Base-by-base conservation (phyloP, 2,329 filamentous ascomycete species). In the Xylariaceae sp. region DNA sequence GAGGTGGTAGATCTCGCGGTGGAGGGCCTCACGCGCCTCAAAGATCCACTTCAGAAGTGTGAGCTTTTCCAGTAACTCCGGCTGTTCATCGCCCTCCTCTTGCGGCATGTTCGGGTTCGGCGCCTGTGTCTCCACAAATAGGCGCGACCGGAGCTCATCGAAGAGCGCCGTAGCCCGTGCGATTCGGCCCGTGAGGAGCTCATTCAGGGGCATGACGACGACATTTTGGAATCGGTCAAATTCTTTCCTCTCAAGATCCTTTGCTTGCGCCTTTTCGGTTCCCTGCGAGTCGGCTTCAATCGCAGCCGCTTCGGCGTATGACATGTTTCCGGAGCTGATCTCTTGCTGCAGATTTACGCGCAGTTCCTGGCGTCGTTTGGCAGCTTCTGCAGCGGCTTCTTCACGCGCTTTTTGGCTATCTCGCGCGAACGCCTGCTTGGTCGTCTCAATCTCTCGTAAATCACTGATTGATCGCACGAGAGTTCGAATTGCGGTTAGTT, bases 11-110 rank as follows among this genome's bases (percentile, higher is more conserved):
- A 93, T 83, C 68, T 91, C 89, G 49, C 90, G 87, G 75, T 97
- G 88, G 7, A 97, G 80, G 51, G 84, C 82, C 74, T 99, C 94
- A n/a, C 92, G 87, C 0, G 89, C 88, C 72, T 99, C 94, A 68
- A 97, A 97, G 7, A 97, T 86, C 92, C 94, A 97, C 70, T 97
- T 99, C 11, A 97, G 80, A 52, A 97, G 83, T 0, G 93, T 97
- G 10, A 99, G 80, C 74, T 96, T 96, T 74, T 99, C 94, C 2
- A 97, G 79, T 0, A 97, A 81, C 74, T 99, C 94, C 0, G 94
- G 94, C 71, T 92, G 87, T 72, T 97, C 93, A 67, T 97, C 93
- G 15, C 94, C 93, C 75, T 97, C 93, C 73, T 96, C 92, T 72
- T 97, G 92, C 0, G 92, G 88, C 73, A 91, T 85, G 69, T 96